phyloP scores from a whole-genome alignment of 345 rosid species.

The Carallia brachiata region DNA sequence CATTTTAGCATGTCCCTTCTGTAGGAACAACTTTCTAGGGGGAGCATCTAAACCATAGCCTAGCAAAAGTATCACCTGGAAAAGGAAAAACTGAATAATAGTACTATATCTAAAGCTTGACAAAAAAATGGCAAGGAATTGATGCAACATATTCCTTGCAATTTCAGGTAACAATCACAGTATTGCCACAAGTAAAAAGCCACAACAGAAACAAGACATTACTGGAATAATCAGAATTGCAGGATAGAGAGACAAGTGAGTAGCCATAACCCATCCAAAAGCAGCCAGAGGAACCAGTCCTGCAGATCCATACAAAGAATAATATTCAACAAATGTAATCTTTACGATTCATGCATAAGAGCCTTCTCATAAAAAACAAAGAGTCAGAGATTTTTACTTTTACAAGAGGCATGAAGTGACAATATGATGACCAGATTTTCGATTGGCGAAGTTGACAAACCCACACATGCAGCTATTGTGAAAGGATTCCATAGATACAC shows the following conservation, averaged over 20 bases:
- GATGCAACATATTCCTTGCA: not conserved
- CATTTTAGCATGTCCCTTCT: constrained; percentile 28
- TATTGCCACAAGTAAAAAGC: not conserved
- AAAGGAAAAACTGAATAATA: constrained; percentile 17
- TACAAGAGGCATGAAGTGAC: constrained; percentile 73
- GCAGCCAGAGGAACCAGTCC: constrained; percentile 84
- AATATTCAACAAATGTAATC: constrained; percentile 3
- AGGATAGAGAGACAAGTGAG: constrained; percentile 88
- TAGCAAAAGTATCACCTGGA: constrained; percentile 63
- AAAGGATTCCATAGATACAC: constrained; percentile 93
- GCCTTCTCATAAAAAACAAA: constrained; percentile 5
- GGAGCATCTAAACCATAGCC: constrained; percentile 90
- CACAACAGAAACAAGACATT: constrained; percentile 19
- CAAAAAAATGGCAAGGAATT: constrained; percentile 1
- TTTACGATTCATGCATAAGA: not conserved
- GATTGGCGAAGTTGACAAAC: constrained; percentile 80
- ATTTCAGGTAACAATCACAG: constrained; percentile 7
- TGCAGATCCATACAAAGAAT: constrained; percentile 31
- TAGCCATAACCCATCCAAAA: constrained; percentile 89
- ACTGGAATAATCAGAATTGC: constrained; percentile 76
- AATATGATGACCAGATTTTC: constrained; percentile 69
- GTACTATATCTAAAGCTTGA: constrained; percentile 3
- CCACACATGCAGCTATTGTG: constrained; percentile 75
- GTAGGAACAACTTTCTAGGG: constrained; percentile 62
- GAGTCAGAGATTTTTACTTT: constrained; percentile 46